These are phyloP conservation scores for Grifola frondosa DNA, from an alignment of 1,284 basidiomycete species.

Conservation along the genomic window DNA sequence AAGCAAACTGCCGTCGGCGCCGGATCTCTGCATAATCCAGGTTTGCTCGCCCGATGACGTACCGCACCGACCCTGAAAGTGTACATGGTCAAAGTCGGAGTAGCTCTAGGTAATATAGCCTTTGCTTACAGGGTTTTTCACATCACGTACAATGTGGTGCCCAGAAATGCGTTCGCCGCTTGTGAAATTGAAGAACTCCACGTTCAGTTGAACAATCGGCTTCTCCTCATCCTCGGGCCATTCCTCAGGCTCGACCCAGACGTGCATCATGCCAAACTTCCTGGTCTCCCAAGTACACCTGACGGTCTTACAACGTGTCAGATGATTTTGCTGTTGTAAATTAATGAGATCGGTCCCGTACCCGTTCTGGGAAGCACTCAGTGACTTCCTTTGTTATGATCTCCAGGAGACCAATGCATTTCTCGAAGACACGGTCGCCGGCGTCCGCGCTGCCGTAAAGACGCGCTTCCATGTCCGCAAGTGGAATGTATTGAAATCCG, in stretches of 20 bases:
- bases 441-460: constrained; percentile 67
- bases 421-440: constrained; percentile 77
- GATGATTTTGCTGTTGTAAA: background rate
- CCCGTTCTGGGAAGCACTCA: constrained; percentile 66
- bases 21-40: constrained; percentile 34
- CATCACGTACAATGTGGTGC: constrained; percentile 33
- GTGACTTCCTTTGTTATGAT: constrained; percentile 62
- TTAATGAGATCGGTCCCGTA: constrained; percentile 25
- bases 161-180: constrained; percentile 34
- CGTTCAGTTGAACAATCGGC: constrained; percentile 44
- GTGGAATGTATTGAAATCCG: constrained; percentile 92
- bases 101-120: background rate
- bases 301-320: constrained; percentile 44
- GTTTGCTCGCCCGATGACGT: constrained; percentile 42
- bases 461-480: constrained; percentile 85
- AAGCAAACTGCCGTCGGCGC: constrained; percentile 18
- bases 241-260: constrained; percentile 67
- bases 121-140: constrained; percentile 38
- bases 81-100: background rate
- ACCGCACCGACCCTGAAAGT: constrained; percentile 55
- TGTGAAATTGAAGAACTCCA: constrained; percentile 37
- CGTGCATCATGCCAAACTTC: constrained; percentile 45
- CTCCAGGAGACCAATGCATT: constrained; percentile 78
- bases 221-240: constrained; percentile 36
- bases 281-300: constrained; percentile 59